Conservation (phyloP, 2,329 filamentous ascomycete species). For the Sarocladium oryzae region DNA sequence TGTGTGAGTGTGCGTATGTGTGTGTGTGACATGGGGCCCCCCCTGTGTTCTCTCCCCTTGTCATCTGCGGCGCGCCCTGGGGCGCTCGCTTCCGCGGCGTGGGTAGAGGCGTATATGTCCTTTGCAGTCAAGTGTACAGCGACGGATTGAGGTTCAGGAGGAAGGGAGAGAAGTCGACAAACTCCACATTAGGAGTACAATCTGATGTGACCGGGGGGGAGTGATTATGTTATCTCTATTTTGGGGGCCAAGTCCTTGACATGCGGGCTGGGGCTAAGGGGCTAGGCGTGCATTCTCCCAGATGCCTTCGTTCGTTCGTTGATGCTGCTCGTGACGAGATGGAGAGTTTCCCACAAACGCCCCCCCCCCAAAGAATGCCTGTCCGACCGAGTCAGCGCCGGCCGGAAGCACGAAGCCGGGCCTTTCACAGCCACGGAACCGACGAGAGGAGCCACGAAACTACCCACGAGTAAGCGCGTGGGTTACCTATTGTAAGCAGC, state of each 20-base stretch:
- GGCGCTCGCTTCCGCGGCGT: too few relatives aligned
- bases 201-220: neutral
- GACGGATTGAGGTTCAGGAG: too few relatives aligned
- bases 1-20: neutral
- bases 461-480: neutral
- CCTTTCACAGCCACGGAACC: neutral
- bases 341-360: too few relatives aligned
- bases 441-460: neutral
- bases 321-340: too few relatives aligned
- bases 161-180: too few relatives aligned
- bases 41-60: too few relatives aligned
- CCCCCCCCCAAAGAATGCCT: too few relatives aligned
- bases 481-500: neutral
- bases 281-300: too few relatives aligned
- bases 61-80: too few relatives aligned
- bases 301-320: too few relatives aligned
- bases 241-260: neutral
- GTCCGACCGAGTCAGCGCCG: neutral
- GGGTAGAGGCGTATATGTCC: too few relatives aligned
- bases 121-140: too few relatives aligned
- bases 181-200: neutral
- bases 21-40: neutral
- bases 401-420: slow-evolving; percentile 2
- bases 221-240: slow-evolving; percentile 6
- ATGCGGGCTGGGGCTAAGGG: neutral